phyloP scores from a whole-genome alignment of 352 stramenopile genomes.

The Pythium apleroticum region DNA sequence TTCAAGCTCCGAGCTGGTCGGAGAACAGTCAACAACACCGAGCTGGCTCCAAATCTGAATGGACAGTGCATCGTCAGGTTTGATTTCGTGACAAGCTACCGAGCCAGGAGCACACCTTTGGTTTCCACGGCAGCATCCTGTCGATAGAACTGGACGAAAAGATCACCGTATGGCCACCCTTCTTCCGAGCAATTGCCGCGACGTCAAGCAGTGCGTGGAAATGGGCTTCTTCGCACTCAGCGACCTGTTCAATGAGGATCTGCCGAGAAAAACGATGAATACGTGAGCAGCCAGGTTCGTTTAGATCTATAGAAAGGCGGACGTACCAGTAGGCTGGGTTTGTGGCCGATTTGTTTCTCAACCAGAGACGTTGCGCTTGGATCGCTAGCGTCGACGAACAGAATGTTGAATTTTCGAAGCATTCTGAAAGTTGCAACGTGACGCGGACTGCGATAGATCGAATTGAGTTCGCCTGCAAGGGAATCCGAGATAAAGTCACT shows the following conservation, averaged over 20 bases:
- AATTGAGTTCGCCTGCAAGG: background rate
- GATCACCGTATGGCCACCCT: slow-evolving; percentile 40
- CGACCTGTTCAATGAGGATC: slow-evolving; percentile 52
- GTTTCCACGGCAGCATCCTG: slow-evolving; percentile 38
- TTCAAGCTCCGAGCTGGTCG: slow-evolving; percentile 36
- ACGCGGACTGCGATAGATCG: background rate
- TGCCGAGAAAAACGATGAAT: slow-evolving; percentile 11
- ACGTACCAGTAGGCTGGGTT: slow-evolving; percentile 28
- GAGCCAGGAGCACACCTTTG: slow-evolving; percentile 33
- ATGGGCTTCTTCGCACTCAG: slow-evolving; percentile 38
- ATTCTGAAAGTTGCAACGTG: slow-evolving; percentile 15
- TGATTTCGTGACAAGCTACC: background rate
- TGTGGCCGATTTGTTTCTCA: slow-evolving; percentile 46
- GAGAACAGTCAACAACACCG: slow-evolving; percentile 42
- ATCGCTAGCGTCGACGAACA: slow-evolving; percentile 51
- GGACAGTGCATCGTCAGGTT: background rate
- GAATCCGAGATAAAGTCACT: background rate
- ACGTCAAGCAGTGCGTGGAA: slow-evolving; percentile 44
- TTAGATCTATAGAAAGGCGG: background rate
- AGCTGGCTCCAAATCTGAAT: slow-evolving; percentile 55
- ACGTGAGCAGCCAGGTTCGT: background rate
- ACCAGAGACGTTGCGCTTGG: slow-evolving; percentile 33
- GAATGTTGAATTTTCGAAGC: slow-evolving; percentile 11
- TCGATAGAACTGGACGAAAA: slow-evolving; percentile 42
- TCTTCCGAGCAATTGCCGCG: slow-evolving; percentile 38